These are phyloP conservation scores for Penicillium fimorum DNA, from an alignment of 495 filamentous ascomycete species.

Conservation along the genomic window DNA sequence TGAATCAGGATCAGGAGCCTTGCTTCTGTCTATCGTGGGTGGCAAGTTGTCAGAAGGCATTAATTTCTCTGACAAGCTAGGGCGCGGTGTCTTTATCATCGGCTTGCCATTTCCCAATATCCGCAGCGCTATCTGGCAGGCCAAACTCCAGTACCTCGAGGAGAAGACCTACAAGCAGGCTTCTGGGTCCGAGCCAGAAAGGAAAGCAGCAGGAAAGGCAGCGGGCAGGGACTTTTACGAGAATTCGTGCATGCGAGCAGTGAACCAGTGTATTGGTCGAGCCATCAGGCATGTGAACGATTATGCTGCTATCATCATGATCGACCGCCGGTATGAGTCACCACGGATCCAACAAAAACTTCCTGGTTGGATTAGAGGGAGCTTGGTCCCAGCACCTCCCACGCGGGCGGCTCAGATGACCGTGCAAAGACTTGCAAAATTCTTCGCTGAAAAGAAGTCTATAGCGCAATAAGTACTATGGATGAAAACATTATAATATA, in stretches of 20 bases:
- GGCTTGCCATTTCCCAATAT: constrained; percentile 94
- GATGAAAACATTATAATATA: neutral
- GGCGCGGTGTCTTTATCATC: constrained; percentile 83
- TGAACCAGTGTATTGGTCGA: constrained; percentile 93
- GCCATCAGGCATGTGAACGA: constrained; percentile 86
- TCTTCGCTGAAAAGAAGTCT: constrained; percentile 28
- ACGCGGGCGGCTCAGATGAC: constrained; percentile 29
- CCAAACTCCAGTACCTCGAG: constrained; percentile 84
- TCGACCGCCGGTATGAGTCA: constrained; percentile 73
- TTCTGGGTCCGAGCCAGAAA: constrained; percentile 34
- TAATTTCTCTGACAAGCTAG: constrained; percentile 92
- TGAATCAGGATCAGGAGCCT: constrained; percentile 62
- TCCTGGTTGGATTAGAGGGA: constrained; percentile 79
- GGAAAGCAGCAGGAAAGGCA: constrained; percentile 51
- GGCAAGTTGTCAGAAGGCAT: constrained; percentile 96
- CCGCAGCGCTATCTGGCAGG: constrained; percentile 85
- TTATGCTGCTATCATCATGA: constrained; percentile 84
- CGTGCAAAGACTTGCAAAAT: constrained; percentile 35
- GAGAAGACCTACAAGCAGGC: constrained; percentile 54
- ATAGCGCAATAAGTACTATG: neutral
- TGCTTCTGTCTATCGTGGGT: constrained; percentile 91
- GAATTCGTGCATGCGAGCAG: constrained; percentile 93
- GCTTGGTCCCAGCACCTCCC: constrained; percentile 26
- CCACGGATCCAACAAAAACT: constrained; percentile 72
- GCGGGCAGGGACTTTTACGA: constrained; percentile 84